These are phyloP conservation scores for Asterella californica DNA, from an alignment of 225 moss, liverwort and hornwort species.

Conservation along the genomic window DNA sequence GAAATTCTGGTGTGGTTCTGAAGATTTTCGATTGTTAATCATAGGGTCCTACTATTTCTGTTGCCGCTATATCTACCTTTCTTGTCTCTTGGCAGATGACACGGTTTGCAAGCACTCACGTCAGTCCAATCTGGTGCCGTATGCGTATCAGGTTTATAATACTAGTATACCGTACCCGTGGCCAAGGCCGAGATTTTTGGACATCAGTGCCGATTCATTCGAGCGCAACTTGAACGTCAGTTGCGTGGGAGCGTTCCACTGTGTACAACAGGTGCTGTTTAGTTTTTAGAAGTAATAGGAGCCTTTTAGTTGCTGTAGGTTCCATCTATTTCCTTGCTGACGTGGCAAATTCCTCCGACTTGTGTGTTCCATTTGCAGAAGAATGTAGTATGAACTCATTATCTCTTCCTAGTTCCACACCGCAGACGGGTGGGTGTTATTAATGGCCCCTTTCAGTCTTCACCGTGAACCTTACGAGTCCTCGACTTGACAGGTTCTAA, in stretches of 20 bases:
- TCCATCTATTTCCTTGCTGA: background rate
- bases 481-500: constrained; percentile 36
- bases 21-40: background rate
- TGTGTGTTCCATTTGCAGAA: background rate
- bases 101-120: background rate
- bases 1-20: constrained; percentile 52
- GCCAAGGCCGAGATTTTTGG: constrained; percentile 63
- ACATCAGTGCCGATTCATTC: constrained; percentile 63
- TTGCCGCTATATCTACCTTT: background rate
- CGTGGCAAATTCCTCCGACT: background rate
- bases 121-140: background rate
- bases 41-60: background rate
- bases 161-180: constrained; percentile 60
- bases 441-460: background rate
- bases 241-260: constrained; percentile 75
- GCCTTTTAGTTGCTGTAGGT: background rate
- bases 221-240: constrained; percentile 55
- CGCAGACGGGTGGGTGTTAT: background rate
- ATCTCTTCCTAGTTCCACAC: background rate
- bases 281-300: background rate
- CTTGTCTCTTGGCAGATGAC: background rate
- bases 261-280: constrained; percentile 63
- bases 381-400: background rate
- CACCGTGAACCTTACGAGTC: background rate
- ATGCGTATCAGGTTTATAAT: constrained; percentile 54